Base-by-base conservation (phyloP, 1,284 basidiomycete species). In the Sphagnurus paluster region DNA sequence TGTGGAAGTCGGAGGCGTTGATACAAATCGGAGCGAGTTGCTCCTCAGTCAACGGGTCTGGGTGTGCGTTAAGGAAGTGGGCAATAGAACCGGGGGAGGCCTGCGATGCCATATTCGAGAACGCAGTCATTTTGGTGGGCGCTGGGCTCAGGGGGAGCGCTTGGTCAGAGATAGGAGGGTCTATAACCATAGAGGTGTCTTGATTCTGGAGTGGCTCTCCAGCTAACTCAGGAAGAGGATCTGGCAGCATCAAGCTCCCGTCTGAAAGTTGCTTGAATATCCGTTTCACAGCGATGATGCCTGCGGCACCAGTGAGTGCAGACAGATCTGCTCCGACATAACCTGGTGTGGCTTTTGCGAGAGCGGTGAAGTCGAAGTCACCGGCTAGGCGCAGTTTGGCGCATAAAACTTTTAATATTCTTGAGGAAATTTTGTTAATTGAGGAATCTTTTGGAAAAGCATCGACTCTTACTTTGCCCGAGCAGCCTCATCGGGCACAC, bases 251-350 rank as follows among this genome's bases (percentile, higher is more conserved):
- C 0, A 90, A 62, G 0, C 75, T 77, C 13, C 81, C 82, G n/a
- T 84, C 80, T 0, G 85, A 87, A 4, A 98, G 69, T 55, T 87
- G 79, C 63, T 89, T 79, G 66, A 98, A 98, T 58, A 99, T 98
- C 20, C 96, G 82, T 69, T 98, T 98, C 33, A 99, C 94, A 0
- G 96, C 94, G 37, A 93, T 87, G 49, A 98, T 92, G 5, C 96
- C 96, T 0, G 96, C 96, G 19, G 94, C 93, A 5, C 93, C 90
- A 0, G 94, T 93, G 7, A 98, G 69, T 0, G 94, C 90, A 0
- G 90, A 84, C 21, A 99, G 68, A 71, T 99, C 96, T 0, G 96
- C 96, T 28, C 96, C 95, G 7, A 98, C 96, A 61, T 97, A 99
- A 0, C 96, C 96, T 1, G 97, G 97, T 0, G 96, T 99, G 1